Conservation (phyloP, 208 protist species). For the Acanthamoeba quina region DNA sequence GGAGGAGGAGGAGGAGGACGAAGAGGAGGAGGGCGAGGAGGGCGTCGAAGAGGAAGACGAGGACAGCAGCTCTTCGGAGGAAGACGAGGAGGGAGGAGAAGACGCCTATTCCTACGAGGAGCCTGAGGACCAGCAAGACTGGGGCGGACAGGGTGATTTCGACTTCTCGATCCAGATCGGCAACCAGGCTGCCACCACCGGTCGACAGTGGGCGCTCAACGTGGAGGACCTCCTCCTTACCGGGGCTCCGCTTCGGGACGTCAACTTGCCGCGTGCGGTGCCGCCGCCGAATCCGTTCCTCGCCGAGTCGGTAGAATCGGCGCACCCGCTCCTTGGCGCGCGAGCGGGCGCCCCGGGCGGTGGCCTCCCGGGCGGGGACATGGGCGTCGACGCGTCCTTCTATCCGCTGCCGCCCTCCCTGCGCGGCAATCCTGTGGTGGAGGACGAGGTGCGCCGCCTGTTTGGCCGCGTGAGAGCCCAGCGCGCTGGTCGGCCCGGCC, state of each 20-base stretch:
- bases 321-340: slow-evolving; percentile 24
- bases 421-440: slow-evolving; percentile 18
- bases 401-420: slow-evolving; percentile 12
- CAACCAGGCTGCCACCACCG: background rate
- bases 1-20: background rate
- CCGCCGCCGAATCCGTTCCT: slow-evolving; percentile 33
- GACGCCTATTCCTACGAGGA: slow-evolving; percentile 29
- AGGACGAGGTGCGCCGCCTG: slow-evolving; percentile 60
- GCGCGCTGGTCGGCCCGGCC: background rate
- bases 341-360: background rate
- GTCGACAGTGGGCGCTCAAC: background rate
- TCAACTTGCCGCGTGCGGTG: background rate
- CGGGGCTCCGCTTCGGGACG: background rate
- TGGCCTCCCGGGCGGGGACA: background rate
- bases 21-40: background rate
- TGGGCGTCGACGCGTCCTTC: background rate
- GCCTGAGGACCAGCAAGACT: background rate
- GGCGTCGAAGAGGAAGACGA: slow-evolving; percentile 19
- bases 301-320: background rate
- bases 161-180: slow-evolving; percentile 64
- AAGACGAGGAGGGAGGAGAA: slow-evolving; percentile 18
- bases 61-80: background rate
- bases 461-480: background rate
- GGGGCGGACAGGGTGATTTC: background rate
- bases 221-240: slow-evolving; percentile 29